Percentiles rank a stretch among this genome's conserved stretches.
Conservation (phyloP, 2,329 filamentous ascomycete genomes). For the Paecilomyces formosus region DNA sequence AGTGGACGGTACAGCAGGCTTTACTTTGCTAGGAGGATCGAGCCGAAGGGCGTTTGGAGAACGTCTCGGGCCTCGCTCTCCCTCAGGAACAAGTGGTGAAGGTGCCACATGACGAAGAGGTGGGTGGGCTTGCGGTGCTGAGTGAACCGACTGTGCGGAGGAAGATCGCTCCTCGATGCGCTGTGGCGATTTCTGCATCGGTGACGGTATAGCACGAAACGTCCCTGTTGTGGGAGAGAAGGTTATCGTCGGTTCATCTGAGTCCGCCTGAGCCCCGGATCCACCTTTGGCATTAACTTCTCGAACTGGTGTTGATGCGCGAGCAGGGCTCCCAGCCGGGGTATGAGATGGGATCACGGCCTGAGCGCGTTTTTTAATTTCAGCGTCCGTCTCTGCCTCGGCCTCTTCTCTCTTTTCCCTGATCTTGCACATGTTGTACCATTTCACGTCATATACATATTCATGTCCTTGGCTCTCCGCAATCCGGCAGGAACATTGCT, state of each 20-base stretch:
- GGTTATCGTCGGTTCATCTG: slow-evolving; percentile 30
- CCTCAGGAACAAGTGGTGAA: not conserved
- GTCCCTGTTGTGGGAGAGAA: slow-evolving; percentile 39
- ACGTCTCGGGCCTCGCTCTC: not conserved
- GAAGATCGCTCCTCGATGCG: slow-evolving; percentile 12
- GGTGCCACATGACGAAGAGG: not conserved
- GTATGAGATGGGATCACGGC: slow-evolving; percentile 4
- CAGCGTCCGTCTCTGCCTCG: slow-evolving; percentile 1
- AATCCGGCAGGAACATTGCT: slow-evolving; percentile 40
- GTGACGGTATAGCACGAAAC: slow-evolving; percentile 33
- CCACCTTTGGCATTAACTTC: slow-evolving; percentile 3
- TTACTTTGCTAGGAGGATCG: not conserved
- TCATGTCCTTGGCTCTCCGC: slow-evolving; percentile 33
- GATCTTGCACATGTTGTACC: slow-evolving; percentile 9
- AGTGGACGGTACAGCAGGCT: not conserved
- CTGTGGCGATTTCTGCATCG: slow-evolving; percentile 20
- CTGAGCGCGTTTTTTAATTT: slow-evolving; percentile 1
- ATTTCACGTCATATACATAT: slow-evolving; percentile 34
- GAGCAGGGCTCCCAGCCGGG: slow-evolving; percentile 5
- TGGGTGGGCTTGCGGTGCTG: not conserved
- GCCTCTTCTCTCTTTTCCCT: slow-evolving; percentile 5
- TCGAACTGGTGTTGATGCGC: slow-evolving; percentile 6
- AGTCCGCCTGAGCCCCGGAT: slow-evolving; percentile 8
- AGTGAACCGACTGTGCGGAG: not conserved
- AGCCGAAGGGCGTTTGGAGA: not conserved